A percentile compares a stretch with the other conserved stretches of the same genome.
Evolutionary conservation across 2,329 filamentous ascomycete genomes (phyloP).

Genomic region (Calonectria hawksworthii): DNA sequence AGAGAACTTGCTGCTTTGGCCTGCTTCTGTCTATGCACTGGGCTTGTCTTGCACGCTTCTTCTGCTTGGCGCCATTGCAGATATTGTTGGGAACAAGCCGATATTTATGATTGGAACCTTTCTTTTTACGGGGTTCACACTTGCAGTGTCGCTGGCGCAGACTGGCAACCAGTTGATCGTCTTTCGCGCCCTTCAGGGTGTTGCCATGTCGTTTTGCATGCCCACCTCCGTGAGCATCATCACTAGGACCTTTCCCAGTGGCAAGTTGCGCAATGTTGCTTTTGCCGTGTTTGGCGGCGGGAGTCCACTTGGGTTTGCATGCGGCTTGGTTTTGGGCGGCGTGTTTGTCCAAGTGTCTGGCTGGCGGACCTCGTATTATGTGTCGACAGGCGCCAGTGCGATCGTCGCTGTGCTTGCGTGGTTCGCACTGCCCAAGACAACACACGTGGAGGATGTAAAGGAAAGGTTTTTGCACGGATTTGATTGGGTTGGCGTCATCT

Average conservation of each 20-base stretch:
- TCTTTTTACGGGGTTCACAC: slow-evolving; percentile 50
- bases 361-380: slow-evolving; percentile 62
- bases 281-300: slow-evolving; percentile 62
- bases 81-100: slow-evolving; percentile 52
- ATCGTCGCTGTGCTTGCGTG: slow-evolving; percentile 17
- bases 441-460: slow-evolving; percentile 3
- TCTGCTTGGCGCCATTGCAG: slow-evolving; percentile 54
- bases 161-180: slow-evolving; percentile 54
- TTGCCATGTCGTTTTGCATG: slow-evolving; percentile 55
- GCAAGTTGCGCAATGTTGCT: slow-evolving; percentile 55
- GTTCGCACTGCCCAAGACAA: slow-evolving; percentile 19
- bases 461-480: slow-evolving; percentile 20
- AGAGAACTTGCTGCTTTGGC: slow-evolving; percentile 40
- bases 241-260: slow-evolving; percentile 53
- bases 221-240: slow-evolving; percentile 55
- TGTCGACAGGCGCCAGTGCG: slow-evolving; percentile 52
- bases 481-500: slow-evolving; percentile 27
- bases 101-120: slow-evolving; percentile 53
- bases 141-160: slow-evolving; percentile 51
- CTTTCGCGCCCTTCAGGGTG: slow-evolving; percentile 52
- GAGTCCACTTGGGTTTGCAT: slow-evolving; percentile 61
- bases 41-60: slow-evolving; percentile 45
- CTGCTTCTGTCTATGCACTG: slow-evolving; percentile 38
- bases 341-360: slow-evolving; percentile 62
- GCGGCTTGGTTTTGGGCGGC: slow-evolving; percentile 65